Evolutionary conservation across 805 yeast species (phyloP).

Genomic region (Saccharomyces paradoxus): DNA sequence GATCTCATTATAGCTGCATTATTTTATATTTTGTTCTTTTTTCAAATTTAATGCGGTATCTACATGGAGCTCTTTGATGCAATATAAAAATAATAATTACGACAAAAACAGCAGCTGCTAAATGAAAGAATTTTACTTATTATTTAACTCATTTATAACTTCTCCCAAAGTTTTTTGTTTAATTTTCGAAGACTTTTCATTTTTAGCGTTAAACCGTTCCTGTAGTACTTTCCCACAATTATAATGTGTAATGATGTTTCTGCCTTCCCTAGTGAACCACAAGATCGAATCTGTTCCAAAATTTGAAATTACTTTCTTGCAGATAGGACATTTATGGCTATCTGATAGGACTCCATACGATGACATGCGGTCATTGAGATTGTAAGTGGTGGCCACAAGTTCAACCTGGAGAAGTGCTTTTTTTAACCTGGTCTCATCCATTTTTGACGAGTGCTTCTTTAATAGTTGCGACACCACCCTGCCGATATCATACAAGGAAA

Average conservation of each 20-base stretch:
- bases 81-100: neutral
- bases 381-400: constrained; percentile 39
- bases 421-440: constrained; percentile 36
- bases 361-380: constrained; percentile 33
- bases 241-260: constrained; percentile 18
- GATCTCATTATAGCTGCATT: neutral
- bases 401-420: constrained; percentile 48
- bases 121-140: neutral
- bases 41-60: no score
- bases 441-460: constrained; percentile 32
- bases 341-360: constrained; percentile 35
- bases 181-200: neutral
- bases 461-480: constrained; percentile 40
- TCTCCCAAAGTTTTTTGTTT: neutral
- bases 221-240: constrained; percentile 22
- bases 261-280: constrained; percentile 13
- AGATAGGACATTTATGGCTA: constrained; percentile 46
- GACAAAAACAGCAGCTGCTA: neutral
- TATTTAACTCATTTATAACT: neutral
- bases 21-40: neutral
- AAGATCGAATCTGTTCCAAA: constrained; percentile 15
- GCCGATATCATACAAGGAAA: constrained; percentile 38
- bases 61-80: neutral
- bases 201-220: neutral
- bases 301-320: constrained; percentile 36